A percentile compares a stretch with the other conserved stretches of the same genome.
These are phyloP conservation scores for Candida silvicultrix DNA, from an alignment of 805 yeast species.

Conservation along the genomic window DNA sequence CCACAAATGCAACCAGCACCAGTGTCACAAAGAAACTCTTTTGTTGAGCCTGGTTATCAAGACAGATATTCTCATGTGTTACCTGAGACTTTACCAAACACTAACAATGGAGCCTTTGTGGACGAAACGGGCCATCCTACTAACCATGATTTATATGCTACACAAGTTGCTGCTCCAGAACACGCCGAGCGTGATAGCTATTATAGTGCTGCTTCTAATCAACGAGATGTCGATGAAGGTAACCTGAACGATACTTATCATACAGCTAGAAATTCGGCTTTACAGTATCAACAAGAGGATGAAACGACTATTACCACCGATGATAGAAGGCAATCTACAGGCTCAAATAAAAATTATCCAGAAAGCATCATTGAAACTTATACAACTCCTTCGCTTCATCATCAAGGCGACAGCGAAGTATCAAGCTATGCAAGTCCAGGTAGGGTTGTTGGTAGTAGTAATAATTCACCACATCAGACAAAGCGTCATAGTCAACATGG, in stretches of 20 bases:
- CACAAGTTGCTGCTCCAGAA: not conserved
- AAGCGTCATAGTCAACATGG: not conserved
- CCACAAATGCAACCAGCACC: not conserved
- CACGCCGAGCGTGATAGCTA: not conserved
- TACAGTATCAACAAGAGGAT: not conserved
- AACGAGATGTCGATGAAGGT: not conserved
- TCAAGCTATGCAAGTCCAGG: constrained; percentile 6
- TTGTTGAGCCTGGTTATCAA: not conserved
- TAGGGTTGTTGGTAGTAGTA: not conserved
- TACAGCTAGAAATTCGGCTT: not conserved
- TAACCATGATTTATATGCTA: no score
- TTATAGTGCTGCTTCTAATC: not conserved
- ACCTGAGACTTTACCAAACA: no score
- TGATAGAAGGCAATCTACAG: not conserved
- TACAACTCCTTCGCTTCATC: constrained; percentile 8
- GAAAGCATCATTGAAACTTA: constrained; percentile 21
- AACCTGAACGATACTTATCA: not conserved
- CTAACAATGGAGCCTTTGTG: no score
- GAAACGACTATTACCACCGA: not conserved
- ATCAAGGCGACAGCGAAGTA: not conserved
- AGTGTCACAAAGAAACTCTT: not conserved
- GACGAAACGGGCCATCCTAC: no score
- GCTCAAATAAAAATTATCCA: constrained; percentile 7
- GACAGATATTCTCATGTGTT: no score
- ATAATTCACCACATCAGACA: not conserved